Conservation (phyloP, 1,284 basidiomycete species). For the Trichosporon sp. region DNA sequence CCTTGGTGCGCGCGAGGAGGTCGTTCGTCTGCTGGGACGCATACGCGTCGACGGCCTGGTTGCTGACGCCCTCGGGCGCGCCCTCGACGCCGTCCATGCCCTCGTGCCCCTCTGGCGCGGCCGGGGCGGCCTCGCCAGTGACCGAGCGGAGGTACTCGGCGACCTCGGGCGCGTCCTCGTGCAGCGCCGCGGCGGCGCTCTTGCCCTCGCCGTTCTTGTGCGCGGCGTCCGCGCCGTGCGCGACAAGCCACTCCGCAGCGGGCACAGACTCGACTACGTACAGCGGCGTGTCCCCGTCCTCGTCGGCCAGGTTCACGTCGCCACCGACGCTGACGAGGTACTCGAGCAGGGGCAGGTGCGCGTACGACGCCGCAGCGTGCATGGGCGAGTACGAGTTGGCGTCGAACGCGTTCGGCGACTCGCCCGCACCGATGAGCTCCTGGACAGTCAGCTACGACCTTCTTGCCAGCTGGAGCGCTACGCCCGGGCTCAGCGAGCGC, state of each 20-base stretch:
- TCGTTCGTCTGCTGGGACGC: conserved; percentile 65
- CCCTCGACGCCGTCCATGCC: neutral
- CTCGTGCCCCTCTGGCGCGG: neutral
- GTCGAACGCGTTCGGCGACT: conserved; percentile 72
- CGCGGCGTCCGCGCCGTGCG: conserved; percentile 68
- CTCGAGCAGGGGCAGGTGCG: conserved; percentile 66
- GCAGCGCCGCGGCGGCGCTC: conserved; percentile 68
- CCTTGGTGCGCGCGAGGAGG: conserved; percentile 62
- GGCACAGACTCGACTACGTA: conserved; percentile 80
- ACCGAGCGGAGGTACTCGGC: conserved; percentile 62
- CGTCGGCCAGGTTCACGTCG: conserved; percentile 77
- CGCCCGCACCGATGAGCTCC: conserved; percentile 57
- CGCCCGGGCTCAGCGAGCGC: no score
- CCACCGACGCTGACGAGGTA: conserved; percentile 77
- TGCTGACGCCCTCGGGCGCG: conserved; percentile 54
- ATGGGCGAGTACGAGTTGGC: conserved; percentile 80
- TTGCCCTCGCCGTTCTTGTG: conserved; percentile 65
- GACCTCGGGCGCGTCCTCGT: conserved; percentile 75
- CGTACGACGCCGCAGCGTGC: conserved; percentile 94
- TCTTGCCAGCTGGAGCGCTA: neutral
- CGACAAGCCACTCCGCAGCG: conserved; percentile 71
- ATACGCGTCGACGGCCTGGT: conserved; percentile 63
- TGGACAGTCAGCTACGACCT: conserved; percentile 3
- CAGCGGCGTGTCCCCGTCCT: conserved; percentile 83
- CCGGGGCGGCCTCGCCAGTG: conserved; percentile 37